Evolutionary conservation across 768 basidiomycete genomes (phyloP), one percentile per base, ranked within the genome.

Genomic region (Artomyces pyxidatus): DNA sequence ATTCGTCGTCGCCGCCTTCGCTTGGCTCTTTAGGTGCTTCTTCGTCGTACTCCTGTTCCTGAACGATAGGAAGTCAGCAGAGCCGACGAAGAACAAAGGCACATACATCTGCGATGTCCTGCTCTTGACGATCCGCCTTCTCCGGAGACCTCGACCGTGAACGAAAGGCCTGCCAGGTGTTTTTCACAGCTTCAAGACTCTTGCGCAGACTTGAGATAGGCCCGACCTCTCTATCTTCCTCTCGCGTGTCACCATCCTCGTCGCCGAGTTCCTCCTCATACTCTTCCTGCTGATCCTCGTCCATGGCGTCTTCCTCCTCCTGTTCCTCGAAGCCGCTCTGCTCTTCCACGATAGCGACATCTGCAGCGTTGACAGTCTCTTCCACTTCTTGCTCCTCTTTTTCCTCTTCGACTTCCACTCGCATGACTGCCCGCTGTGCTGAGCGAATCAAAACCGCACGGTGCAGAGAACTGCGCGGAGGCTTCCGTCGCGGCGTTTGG

Each of bases 381-480:
- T 56, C 55, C 21, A 55, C 47, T 42, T 57, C 56, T 12, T 41
- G 48, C 29, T 79, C 75, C 47, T 73, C 68, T 48, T 78, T 74
- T 48, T 76, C 72, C 28, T 58, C 63, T 50, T 80, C 78, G 47
- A 67, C 69, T 56, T 78, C 81, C 4, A 72, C 69, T 32, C 70
- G 68, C 56, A 77, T 48, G 0, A 77, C 73, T 0, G 77, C 77
- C 12, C 82, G 71, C 57, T 86, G 83, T 0, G 82, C 83, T 32
- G 80, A 83, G 9, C 83, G 74, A 11, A 88, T 77, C 9, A 88
- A 68, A 2, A 88, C 85, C 0, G 81, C 80, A 11, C 78, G 77
- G 56, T 88, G 84, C 1, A 88, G 65, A 2, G 78, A 80, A 14
- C 70, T 69, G 1, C 76, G 67, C 4, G 62, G 57, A 10, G 49